A percentile compares a stretch with the other conserved stretches of the same genome.
Conservation (phyloP, 352 stramenopile genomes). For the Globisporangium apiculatum region DNA sequence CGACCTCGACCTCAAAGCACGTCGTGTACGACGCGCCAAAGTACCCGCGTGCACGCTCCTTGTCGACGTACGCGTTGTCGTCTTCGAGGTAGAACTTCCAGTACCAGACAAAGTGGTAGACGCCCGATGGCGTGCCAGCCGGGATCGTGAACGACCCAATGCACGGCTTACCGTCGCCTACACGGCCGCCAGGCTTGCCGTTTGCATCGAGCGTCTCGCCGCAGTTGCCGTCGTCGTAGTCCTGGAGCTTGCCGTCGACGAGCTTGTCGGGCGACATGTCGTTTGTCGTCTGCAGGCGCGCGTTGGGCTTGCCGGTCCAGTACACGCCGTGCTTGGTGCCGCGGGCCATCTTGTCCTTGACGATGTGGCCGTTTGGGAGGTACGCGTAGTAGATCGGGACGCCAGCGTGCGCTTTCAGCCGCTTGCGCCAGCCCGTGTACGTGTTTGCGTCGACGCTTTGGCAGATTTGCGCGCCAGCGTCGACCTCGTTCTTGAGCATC, state of each 20-base stretch:
- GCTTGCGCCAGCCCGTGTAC: slow-evolving; percentile 54
- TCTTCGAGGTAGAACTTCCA: slow-evolving; percentile 65
- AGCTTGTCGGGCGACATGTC: slow-evolving; percentile 46
- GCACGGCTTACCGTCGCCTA: slow-evolving; percentile 54
- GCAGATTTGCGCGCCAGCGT: slow-evolving; percentile 36
- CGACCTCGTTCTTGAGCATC: slow-evolving; percentile 60
- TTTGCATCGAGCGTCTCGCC: slow-evolving; percentile 41
- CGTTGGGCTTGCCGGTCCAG: slow-evolving; percentile 38
- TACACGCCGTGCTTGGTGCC: slow-evolving; percentile 59
- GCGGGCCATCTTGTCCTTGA: slow-evolving; percentile 60
- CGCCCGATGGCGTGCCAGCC: slow-evolving; percentile 26
- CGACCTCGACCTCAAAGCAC: slow-evolving; percentile 63
- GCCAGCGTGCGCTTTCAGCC: slow-evolving; percentile 29
- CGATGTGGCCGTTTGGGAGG: slow-evolving; percentile 34
- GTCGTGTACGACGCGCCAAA: slow-evolving; percentile 62
- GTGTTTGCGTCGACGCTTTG: slow-evolving; percentile 39
- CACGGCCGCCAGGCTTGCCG: slow-evolving; percentile 34
- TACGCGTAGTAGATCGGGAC: slow-evolving; percentile 30
- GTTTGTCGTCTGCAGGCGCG: slow-evolving; percentile 30
- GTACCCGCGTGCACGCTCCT: slow-evolving; percentile 40
- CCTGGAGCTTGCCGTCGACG: slow-evolving; percentile 29
- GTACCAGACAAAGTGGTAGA: slow-evolving; percentile 70
- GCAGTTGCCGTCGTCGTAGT: slow-evolving; percentile 60
- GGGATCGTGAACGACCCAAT: slow-evolving; percentile 48
- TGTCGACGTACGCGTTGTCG: slow-evolving; percentile 36